Percentiles rank a stretch among this genome's conserved stretches.
Evolutionary conservation across 257 asterid species (phyloP).

Genomic region (Striga asiatica): DNA sequence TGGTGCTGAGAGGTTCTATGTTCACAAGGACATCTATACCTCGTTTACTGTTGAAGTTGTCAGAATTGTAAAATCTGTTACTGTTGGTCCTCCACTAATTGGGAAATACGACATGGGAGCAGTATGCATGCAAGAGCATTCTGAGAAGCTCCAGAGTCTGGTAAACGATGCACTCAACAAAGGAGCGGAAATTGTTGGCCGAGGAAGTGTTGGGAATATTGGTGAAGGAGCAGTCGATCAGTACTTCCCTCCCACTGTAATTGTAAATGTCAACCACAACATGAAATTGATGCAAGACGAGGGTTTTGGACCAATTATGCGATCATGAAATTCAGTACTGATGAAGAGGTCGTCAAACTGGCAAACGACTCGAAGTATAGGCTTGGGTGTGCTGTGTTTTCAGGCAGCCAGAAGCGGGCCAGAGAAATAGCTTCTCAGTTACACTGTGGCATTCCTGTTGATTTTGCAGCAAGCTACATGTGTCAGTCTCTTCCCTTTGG

Average conservation of each 20-base stretch:
- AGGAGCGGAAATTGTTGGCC: slow-evolving; percentile 84
- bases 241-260: slow-evolving; percentile 89
- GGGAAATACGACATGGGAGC: slow-evolving; percentile 98
- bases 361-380: slow-evolving; percentile 92
- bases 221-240: slow-evolving; percentile 96
- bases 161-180: slow-evolving; percentile 74
- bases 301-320: slow-evolving; percentile 97
- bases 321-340: slow-evolving; percentile 78
- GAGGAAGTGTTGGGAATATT: slow-evolving; percentile 92
- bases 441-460: slow-evolving; percentile 80
- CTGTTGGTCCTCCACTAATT: slow-evolving; percentile 87
- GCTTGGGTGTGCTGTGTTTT: slow-evolving; percentile 95
- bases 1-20: slow-evolving; percentile 95
- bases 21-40: slow-evolving; percentile 69
- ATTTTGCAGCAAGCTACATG: slow-evolving; percentile 86
- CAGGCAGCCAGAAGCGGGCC: slow-evolving; percentile 84
- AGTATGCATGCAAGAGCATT: slow-evolving; percentile 95
- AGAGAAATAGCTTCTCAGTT: slow-evolving; percentile 63
- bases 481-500: slow-evolving; percentile 99
- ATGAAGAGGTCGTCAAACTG: slow-evolving; percentile 73
- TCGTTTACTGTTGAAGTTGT: slow-evolving; percentile 80
- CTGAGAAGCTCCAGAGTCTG: slow-evolving; percentile 82
- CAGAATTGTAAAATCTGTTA: slow-evolving; percentile 73
- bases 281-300: slow-evolving; percentile 97
- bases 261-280: slow-evolving; percentile 71